A percentile compares a stretch with the other conserved stretches of the same genome.
Conservation (phyloP, 2,329 filamentous ascomycete species). For the Fusarium albidum region DNA sequence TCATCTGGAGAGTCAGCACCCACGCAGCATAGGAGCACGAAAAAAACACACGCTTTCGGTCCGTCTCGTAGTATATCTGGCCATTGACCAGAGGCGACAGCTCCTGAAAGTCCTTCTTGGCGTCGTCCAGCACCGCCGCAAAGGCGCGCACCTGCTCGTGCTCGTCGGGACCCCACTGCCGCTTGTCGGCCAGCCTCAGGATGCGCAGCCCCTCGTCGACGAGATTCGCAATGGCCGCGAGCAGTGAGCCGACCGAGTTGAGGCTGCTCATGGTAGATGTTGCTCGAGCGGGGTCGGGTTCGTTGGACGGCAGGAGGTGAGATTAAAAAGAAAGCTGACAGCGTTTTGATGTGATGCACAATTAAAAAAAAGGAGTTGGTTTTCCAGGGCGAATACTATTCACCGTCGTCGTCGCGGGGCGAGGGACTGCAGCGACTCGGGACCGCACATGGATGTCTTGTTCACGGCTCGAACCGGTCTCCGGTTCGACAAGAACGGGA, state of each 20-base stretch:
- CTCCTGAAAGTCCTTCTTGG: conserved; percentile 68
- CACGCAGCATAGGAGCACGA: background rate
- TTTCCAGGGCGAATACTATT: no score
- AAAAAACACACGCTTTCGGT: conserved; percentile 58
- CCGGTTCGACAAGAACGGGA: conserved; percentile 27
- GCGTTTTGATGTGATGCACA: no score
- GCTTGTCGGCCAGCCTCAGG: conserved; percentile 65
- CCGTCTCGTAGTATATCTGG: conserved; percentile 65
- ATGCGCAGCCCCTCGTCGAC: conserved; percentile 62
- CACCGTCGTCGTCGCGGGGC: conserved; percentile 41
- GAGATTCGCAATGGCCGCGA: conserved; percentile 64
- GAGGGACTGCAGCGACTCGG: conserved; percentile 36
- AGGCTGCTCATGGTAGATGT: conserved; percentile 49
- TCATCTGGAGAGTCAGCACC: conserved; percentile 51
- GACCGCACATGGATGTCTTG: conserved; percentile 37
- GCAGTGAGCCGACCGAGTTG: conserved; percentile 65
- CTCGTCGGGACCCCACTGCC: conserved; percentile 66
- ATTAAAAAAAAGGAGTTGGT: no score
- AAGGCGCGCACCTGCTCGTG: conserved; percentile 65
- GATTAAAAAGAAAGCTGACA: no score
- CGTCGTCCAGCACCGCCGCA: conserved; percentile 64
- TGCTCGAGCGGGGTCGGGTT: no score
- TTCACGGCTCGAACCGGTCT: conserved; percentile 34
- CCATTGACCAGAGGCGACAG: conserved; percentile 63
- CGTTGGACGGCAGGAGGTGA: no score